A percentile compares a stretch with the other conserved stretches of the same genome.
phyloP scores from a whole-genome alignment of 1,139 yeast genomes.

The Debaryomycetaceae sp. region DNA sequence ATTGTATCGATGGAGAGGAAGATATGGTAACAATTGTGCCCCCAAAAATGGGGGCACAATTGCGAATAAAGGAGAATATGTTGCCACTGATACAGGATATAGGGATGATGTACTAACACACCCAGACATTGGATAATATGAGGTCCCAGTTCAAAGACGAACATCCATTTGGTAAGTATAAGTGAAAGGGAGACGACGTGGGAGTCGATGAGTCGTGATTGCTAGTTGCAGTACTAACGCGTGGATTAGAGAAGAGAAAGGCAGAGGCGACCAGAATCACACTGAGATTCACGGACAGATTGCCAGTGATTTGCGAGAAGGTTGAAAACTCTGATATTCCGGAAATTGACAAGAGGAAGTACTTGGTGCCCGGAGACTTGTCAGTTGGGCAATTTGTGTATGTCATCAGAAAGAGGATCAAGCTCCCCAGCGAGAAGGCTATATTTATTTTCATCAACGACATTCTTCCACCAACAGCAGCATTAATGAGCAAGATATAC shows the following conservation, averaged over 20 bases:
- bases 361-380: conserved; percentile 91
- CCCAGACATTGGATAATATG: conserved; percentile 36
- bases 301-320: conserved; percentile 96
- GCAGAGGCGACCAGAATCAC: conserved; percentile 93
- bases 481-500: conserved; percentile 89
- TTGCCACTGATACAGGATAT: background rate
- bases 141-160: conserved; percentile 93
- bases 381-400: conserved; percentile 98
- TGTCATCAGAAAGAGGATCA: conserved; percentile 93
- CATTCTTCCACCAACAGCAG: conserved; percentile 96
- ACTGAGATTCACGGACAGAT: conserved; percentile 84
- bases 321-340: conserved; percentile 97
- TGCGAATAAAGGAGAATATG: background rate
- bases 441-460: conserved; percentile 95
- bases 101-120: conserved; percentile 1
- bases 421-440: conserved; percentile 96
- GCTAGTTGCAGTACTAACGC: conserved; percentile 16
- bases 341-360: conserved; percentile 94
- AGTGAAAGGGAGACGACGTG: background rate
- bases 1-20: too few relatives aligned
- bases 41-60: background rate
- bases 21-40: too few relatives aligned
- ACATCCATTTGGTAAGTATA: conserved; percentile 72
- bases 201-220: conserved; percentile 6
- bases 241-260: conserved; percentile 73